Percentiles rank a stretch among this genome's conserved stretches.
Conservation (phyloP, 495 filamentous ascomycete species). For the Amniculicola lignicola region DNA sequence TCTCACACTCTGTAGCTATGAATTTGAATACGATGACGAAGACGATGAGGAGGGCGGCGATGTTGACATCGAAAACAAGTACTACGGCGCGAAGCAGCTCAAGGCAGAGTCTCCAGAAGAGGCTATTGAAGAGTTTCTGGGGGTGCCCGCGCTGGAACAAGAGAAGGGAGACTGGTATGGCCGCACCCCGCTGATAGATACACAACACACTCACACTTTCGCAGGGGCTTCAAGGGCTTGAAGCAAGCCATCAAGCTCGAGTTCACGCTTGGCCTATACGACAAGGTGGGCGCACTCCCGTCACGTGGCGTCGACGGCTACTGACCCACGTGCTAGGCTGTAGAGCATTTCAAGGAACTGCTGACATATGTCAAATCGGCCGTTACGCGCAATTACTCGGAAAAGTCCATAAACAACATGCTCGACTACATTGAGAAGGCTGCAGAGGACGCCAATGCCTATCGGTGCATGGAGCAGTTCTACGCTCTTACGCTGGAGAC, state of each 20-base stretch:
- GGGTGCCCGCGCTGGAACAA: constrained; percentile 74
- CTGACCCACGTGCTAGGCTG: constrained; percentile 58
- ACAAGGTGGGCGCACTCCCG: constrained; percentile 58
- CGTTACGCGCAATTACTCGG: constrained; percentile 96
- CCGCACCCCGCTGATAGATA: background rate
- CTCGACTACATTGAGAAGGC: constrained; percentile 96
- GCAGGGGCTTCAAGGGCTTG: constrained; percentile 89
- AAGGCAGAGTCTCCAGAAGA: constrained; percentile 83
- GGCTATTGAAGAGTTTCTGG: constrained; percentile 87
- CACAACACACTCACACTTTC: background rate
- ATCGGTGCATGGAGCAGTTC: constrained; percentile 90
- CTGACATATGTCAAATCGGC: constrained; percentile 96
- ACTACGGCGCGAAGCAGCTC: constrained; percentile 98
- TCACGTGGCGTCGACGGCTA: constrained; percentile 19
- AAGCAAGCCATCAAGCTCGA: constrained; percentile 98
- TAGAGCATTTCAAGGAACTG: constrained; percentile 92
- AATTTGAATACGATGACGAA: constrained; percentile 92
- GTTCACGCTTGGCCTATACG: constrained; percentile 80
- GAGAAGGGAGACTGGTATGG: constrained; percentile 89
- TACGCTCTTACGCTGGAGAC: constrained; percentile 89
- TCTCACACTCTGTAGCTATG: constrained; percentile 58
- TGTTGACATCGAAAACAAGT: constrained; percentile 97
- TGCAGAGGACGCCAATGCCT: constrained; percentile 73
- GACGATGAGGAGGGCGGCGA: constrained; percentile 85
- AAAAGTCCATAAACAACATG: constrained; percentile 99